phyloP scores from a whole-genome alignment of 768 basidiomycete genomes.

The Multifurca ochricompacta region DNA sequence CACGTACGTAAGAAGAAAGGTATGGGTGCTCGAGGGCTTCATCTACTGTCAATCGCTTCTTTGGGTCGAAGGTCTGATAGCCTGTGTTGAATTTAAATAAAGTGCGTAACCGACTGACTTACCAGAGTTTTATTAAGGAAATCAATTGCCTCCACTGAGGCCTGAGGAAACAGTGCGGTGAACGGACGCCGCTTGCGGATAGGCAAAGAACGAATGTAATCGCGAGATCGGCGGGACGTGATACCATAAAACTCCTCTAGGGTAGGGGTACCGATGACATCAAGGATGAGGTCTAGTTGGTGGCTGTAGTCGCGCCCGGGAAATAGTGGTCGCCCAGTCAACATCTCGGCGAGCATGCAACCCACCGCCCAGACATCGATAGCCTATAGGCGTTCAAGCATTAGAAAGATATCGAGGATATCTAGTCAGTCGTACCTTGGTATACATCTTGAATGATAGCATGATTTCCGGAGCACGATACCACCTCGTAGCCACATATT shows the following conservation, averaged over 20 bases:
- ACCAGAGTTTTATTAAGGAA: conserved; percentile 67
- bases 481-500: conserved; percentile 90
- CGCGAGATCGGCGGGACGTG: conserved; percentile 73
- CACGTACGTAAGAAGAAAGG: conserved; percentile 61
- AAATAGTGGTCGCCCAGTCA: conserved; percentile 76
- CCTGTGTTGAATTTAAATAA: neutral
- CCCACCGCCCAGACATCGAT: conserved; percentile 72
- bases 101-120: conserved; percentile 14
- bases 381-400: conserved; percentile 32
- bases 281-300: conserved; percentile 81
- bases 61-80: conserved; percentile 77
- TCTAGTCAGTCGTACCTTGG: conserved; percentile 40
- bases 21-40: conserved; percentile 80
- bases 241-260: conserved; percentile 90
- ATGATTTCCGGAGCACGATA: conserved; percentile 93
- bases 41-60: conserved; percentile 75
- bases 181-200: conserved; percentile 73
- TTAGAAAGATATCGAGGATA: neutral
- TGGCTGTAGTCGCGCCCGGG: conserved; percentile 84
- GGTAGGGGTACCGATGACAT: conserved; percentile 83
- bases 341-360: conserved; percentile 74
- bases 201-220: conserved; percentile 81
- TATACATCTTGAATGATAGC: conserved; percentile 88
- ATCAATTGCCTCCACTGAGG: conserved; percentile 64
- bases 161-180: conserved; percentile 66